Evolutionary conservation across 805 yeast species (phyloP), one percentile per base, ranked within the genome.

Genomic region (Candida railenensis): DNA sequence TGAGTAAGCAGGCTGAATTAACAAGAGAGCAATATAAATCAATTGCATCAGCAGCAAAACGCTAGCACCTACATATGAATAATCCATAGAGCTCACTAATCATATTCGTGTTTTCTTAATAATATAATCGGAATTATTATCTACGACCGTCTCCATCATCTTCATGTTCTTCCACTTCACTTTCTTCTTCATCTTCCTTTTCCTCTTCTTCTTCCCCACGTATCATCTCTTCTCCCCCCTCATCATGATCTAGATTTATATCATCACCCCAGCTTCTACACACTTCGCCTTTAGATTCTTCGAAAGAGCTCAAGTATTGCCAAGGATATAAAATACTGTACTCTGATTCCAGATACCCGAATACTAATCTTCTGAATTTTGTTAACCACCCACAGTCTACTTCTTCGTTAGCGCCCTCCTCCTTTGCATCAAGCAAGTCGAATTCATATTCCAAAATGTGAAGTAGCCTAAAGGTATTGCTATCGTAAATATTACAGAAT

Each of bases 1-100:
- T 46, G 5, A 50, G 64, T 49, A 59, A 56, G 37, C 45, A 51
- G 3, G 47, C 48, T 19, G 67, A 62, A 42, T 51, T 60, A 3
- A 54, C 64, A 1, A 55, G 55, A 30, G 64, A 61, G 3, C 25
- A 20, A 1, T 34, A 61, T 12, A n/a, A n/a, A n/a, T n/a, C n/a
- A n/a, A n/a, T n/a, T n/a, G n/a, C n/a, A n/a, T n/a, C n/a, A n/a
- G n/a, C n/a, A n/a, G n/a, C n/a, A n/a, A n/a, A n/a, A n/a, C n/a
- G n/a, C n/a, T n/a, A n/a, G n/a, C n/a, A n/a, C n/a, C n/a, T n/a
- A n/a, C n/a, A n/a, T n/a, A n/a, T n/a, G n/a, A n/a, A n/a, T n/a
- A n/a, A n/a, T n/a, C n/a, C n/a, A n/a, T n/a, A n/a, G n/a, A n/a
- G n/a, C n/a, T n/a, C n/a, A n/a, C n/a, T n/a, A n/a, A n/a, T n/a